phyloP scores from a whole-genome alignment of 345 rosid genomes.

The Alliaria petiolata region DNA sequence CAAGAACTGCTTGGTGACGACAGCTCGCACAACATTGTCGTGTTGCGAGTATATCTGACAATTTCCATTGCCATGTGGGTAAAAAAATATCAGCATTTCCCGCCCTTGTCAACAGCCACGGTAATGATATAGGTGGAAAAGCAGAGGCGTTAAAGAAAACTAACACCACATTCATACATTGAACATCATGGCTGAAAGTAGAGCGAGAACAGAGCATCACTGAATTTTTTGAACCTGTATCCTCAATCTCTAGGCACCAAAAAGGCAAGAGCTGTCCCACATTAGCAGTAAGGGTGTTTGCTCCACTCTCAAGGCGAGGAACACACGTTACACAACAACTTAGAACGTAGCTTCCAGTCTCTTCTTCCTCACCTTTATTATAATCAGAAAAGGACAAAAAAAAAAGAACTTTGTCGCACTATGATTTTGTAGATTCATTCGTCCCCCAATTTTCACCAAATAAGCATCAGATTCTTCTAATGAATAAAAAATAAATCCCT shows the following conservation, averaged over 20 bases:
- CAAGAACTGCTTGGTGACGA: too few relatives aligned
- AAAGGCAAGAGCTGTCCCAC: neutral
- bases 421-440: neutral
- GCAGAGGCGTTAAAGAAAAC: too few relatives aligned
- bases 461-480: neutral
- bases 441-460: neutral
- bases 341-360: neutral
- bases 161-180: too few relatives aligned
- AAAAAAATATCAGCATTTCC: too few relatives aligned
- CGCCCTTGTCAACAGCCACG: too few relatives aligned
- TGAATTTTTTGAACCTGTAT: neutral
- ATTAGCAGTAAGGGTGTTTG: neutral
- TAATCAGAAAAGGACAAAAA: neutral
- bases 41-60: too few relatives aligned
- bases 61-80: too few relatives aligned
- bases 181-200: neutral
- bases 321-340: neutral
- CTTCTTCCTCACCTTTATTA: neutral
- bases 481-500: neutral
- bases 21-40: too few relatives aligned
- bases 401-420: neutral
- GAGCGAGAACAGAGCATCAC: neutral
- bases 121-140: too few relatives aligned
- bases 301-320: neutral
- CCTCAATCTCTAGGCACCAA: neutral